These are phyloP conservation scores for Kappamyces sp. DNA, from an alignment of 192 early-diverging fungal species.

Conservation along the genomic window DNA sequence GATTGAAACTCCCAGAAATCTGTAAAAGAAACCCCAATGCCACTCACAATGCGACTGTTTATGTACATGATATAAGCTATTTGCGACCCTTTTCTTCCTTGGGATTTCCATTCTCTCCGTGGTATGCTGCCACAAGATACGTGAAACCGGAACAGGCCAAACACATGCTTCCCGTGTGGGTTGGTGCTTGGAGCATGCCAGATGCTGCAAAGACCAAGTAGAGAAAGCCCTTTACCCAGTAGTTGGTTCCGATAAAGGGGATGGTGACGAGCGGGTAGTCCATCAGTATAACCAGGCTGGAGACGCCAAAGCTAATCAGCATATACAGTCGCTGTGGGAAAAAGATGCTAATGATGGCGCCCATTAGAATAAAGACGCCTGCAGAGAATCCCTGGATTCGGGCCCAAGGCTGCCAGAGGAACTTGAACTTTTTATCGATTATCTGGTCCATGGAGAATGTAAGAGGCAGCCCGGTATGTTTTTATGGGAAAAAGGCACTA, in stretches of 20 bases:
- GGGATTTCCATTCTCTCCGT: conserved; percentile 3
- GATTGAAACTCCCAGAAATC: no score
- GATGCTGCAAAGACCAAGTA: not conserved
- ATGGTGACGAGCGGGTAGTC: conserved; percentile 1
- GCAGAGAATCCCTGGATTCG: not conserved
- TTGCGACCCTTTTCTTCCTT: not conserved
- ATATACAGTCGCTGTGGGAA: conserved; percentile 4
- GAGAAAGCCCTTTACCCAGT: not conserved
- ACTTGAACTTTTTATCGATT: conserved; percentile 3
- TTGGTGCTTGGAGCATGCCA: conserved; percentile 10
- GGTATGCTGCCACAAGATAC: conserved; percentile 2
- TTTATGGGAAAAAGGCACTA: not conserved
- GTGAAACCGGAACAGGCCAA: not conserved
- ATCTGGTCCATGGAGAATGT: not conserved
- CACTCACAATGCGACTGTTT: no score
- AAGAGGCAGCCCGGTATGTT: not conserved
- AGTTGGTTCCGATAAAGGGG: conserved; percentile 1
- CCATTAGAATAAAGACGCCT: conserved; percentile 7
- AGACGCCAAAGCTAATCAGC: conserved; percentile 6
- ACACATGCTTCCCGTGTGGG: not conserved
- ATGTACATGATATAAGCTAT: no score
- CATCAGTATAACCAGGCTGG: not conserved
- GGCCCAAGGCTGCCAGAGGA: conserved; percentile 12
- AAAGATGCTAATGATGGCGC: conserved; percentile 4
- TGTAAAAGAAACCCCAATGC: no score